These are phyloP conservation scores for Paralagenidium karlingii DNA, from an alignment of 352 stramenopile genomes.

Conservation along the genomic window DNA sequence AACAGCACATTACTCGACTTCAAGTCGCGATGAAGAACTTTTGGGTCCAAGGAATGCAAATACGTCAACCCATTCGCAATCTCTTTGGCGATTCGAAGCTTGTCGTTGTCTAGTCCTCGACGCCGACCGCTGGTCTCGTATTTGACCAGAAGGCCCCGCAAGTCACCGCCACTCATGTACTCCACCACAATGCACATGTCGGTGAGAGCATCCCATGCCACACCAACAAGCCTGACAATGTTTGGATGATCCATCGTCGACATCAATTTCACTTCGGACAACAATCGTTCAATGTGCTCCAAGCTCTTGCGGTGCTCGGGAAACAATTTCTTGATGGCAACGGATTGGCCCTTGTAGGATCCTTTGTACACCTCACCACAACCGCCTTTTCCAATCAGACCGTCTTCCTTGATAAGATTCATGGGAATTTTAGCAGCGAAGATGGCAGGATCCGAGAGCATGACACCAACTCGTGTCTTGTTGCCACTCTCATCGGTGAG, in stretches of 20 bases:
- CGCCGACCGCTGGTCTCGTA: too few relatives aligned
- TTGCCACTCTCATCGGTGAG: too few relatives aligned
- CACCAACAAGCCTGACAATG: slow-evolving; percentile 23
- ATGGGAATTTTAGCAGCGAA: too few relatives aligned
- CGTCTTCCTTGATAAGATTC: too few relatives aligned
- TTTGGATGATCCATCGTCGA: slow-evolving; percentile 21
- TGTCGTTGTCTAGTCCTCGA: too few relatives aligned
- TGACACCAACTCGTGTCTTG: too few relatives aligned
- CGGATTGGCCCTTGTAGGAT: slow-evolving; percentile 15
- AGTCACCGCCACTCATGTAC: slow-evolving; percentile 12
- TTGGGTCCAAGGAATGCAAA: slow-evolving; percentile 8
- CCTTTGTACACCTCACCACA: slow-evolving; percentile 51
- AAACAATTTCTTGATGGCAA: slow-evolving; percentile 58
- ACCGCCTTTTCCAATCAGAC: slow-evolving; percentile 27
- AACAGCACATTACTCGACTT: slow-evolving; percentile 19
- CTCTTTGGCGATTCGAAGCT: slow-evolving; percentile 10
- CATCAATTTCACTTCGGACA: slow-evolving; percentile 36
- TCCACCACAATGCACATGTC: slow-evolving; percentile 16
- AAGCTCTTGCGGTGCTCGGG: slow-evolving; percentile 25
- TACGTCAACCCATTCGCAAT: slow-evolving; percentile 11
- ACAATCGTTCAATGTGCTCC: slow-evolving; percentile 26
- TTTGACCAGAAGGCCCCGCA: slow-evolving; percentile 10
- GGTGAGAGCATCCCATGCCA: slow-evolving; percentile 12
- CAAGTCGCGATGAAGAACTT: slow-evolving; percentile 16
- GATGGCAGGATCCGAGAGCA: too few relatives aligned